Base-by-base conservation (phyloP, 2,329 filamentous ascomycete species). In the Botryotinia convoluta region DNA sequence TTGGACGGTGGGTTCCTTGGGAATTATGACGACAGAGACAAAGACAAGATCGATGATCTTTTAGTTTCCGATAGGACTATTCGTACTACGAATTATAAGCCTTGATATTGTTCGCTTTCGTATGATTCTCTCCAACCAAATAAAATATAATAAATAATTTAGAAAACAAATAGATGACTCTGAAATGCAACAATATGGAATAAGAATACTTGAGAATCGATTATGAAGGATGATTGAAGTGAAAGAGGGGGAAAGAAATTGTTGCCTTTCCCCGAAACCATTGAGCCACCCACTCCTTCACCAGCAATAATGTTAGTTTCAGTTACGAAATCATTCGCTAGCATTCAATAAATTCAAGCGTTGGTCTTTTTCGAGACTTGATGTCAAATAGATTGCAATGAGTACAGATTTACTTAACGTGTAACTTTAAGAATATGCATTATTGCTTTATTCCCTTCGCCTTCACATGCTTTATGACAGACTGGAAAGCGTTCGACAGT, bases 21-120 rank as follows among this genome's bases (percentile, higher is more conserved):
- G 54, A 63, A 45, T 29, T 44, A 69, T 72, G 71, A 72, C 71
- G 71, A 72, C 71, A 72, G 54, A 51, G 54, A 51, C 39, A 45
- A 60, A 69, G 54, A 72, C 32, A 72, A 59, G 48, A 32, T 68
- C 18, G 51, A 60, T 18, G 63, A 60, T 69, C 71, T 59, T 37
- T 61, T 44, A n/a, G n/a, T 16, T 61, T 37, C n/a, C 37, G 51
- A 42, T 26, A 69, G 16, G 9, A 35, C 5, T 39, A 65, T 16
- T 32, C 22, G 63, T 20, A 64, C 37, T 7, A 18, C 37, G 37
- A 29, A 51, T 60, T 32, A 22, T 42, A 37, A 29, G 59, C 29
- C 35, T 57, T 54, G 69, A 64, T 54, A 48, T 54, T 68, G 4
- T 51, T 70, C 29, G 51, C 39, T 35, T 32, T 57, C 32, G 54